Evolutionary conservation across 2,329 filamentous ascomycete species (phyloP).

Genomic region (Aspergillus floridensis): DNA sequence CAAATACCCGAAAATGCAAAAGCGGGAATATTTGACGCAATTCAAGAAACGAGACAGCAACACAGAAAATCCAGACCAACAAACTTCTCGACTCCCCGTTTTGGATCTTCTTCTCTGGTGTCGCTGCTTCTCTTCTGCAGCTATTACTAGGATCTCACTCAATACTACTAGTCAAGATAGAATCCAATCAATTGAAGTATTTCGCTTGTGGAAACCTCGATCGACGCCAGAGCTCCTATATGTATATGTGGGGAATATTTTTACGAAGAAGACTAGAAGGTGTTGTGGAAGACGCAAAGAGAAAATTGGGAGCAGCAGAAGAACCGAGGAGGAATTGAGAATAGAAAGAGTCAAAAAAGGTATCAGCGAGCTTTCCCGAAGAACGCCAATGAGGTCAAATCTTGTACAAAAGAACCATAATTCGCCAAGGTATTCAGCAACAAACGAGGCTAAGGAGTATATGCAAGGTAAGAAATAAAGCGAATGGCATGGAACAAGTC

Average conservation of each 20-base stretch:
- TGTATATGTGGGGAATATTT: background rate
- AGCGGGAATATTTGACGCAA: background rate
- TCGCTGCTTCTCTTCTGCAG: background rate
- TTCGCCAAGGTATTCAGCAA: background rate
- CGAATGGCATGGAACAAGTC: background rate
- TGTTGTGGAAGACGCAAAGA: background rate
- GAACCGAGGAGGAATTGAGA: background rate
- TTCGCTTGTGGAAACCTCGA: background rate
- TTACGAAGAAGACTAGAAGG: background rate
- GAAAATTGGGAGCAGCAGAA: background rate
- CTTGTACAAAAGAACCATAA: background rate
- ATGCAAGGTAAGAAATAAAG: background rate
- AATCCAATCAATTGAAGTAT: background rate
- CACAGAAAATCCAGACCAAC: too few relatives aligned
- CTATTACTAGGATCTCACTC: background rate
- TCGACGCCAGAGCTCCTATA: slow-evolving; percentile 9
- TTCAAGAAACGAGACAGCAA: slow-evolving; percentile 8
- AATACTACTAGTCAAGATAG: background rate
- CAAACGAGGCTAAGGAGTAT: background rate
- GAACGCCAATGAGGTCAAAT: background rate
- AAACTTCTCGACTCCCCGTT: background rate
- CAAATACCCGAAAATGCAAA: background rate
- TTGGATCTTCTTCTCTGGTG: background rate
- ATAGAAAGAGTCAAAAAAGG: slow-evolving; percentile 2
- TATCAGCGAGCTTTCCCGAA: background rate